Evolutionary conservation across 371 early-diverging fungal species (phyloP).

Genomic region (Mucor lusitanicus): DNA sequence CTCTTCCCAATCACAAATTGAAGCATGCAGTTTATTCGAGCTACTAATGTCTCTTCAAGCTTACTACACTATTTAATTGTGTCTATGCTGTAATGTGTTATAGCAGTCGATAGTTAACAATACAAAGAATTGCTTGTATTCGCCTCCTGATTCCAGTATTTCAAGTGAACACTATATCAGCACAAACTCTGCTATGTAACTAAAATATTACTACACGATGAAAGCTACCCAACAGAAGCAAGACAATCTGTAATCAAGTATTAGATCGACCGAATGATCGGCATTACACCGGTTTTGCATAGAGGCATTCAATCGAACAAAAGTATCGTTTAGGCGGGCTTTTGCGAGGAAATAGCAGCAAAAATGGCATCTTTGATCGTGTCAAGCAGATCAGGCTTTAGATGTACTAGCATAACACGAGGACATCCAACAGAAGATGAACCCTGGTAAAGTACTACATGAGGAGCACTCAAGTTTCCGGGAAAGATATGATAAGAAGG

Average conservation of each 20-base stretch:
- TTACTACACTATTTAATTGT: too few species aligned
- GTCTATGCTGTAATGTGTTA: too few species aligned
- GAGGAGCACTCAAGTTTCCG: too few species aligned
- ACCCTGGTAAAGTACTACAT: background rate
- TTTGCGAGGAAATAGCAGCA: background rate
- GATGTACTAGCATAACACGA: background rate
- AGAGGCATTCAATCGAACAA: background rate
- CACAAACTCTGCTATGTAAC: too few species aligned
- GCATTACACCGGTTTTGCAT: background rate
- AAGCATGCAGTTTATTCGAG: too few species aligned
- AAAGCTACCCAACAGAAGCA: background rate
- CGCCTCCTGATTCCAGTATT: background rate
- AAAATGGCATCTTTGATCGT: background rate
- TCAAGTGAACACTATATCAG: background rate
- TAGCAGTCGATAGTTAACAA: too few species aligned
- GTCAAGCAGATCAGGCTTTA: background rate
- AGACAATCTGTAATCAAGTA: background rate
- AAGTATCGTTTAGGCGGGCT: background rate
- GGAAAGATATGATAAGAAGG: too few species aligned
- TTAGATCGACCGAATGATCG: background rate
- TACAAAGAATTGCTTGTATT: too few species aligned
- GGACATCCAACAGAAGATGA: background rate
- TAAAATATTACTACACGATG: too few species aligned
- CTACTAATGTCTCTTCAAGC: too few species aligned
- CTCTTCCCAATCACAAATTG: too few species aligned